phyloP scores from a whole-genome alignment of 1,284 basidiomycete species.

The Chondrostereum purpureum region DNA sequence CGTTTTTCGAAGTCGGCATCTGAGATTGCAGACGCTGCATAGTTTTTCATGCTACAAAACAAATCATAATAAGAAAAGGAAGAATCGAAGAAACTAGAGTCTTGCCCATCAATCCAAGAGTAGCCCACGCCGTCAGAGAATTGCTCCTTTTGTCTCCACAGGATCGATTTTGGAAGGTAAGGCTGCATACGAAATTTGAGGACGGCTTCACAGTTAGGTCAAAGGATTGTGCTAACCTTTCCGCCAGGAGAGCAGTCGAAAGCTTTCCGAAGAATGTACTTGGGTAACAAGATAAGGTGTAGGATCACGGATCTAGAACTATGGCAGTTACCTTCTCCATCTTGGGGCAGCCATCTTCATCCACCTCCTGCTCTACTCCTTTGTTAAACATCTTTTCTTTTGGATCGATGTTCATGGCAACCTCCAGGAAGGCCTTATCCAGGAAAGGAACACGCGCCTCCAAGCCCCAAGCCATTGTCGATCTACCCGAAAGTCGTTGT shows the following conservation, averaged over 20 bases:
- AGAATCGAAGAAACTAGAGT: constrained; percentile 8
- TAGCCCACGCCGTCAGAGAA: constrained; percentile 99
- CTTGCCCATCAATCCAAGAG: constrained; percentile 97
- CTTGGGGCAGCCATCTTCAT: constrained; percentile 79
- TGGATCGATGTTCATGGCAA: constrained; percentile 88
- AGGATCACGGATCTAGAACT: constrained; percentile 7
- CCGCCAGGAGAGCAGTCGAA: constrained; percentile 87
- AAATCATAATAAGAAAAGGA: not conserved
- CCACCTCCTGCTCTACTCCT: constrained; percentile 67
- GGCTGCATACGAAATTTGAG: constrained; percentile 42
- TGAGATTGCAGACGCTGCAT: constrained; percentile 71
- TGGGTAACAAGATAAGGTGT: constrained; percentile 9
- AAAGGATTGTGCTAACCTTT: constrained; percentile 44
- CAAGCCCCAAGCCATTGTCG: constrained; percentile 99
- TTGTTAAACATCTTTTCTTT: constrained; percentile 90
- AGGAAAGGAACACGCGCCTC: constrained; percentile 99
- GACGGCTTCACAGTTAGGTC: not conserved
- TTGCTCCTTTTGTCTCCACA: constrained; percentile 99
- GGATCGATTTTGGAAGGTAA: constrained; percentile 90
- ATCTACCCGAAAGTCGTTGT: constrained; percentile 38
- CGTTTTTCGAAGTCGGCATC: constrained; percentile 81
- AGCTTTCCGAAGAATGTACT: constrained; percentile 97
- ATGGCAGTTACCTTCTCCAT: constrained; percentile 80
- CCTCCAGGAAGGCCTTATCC: constrained; percentile 94
- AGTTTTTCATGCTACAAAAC: constrained; percentile 74